Conservation (phyloP, 208 protist genomes). For the Wallacemonas collosoma region DNA sequence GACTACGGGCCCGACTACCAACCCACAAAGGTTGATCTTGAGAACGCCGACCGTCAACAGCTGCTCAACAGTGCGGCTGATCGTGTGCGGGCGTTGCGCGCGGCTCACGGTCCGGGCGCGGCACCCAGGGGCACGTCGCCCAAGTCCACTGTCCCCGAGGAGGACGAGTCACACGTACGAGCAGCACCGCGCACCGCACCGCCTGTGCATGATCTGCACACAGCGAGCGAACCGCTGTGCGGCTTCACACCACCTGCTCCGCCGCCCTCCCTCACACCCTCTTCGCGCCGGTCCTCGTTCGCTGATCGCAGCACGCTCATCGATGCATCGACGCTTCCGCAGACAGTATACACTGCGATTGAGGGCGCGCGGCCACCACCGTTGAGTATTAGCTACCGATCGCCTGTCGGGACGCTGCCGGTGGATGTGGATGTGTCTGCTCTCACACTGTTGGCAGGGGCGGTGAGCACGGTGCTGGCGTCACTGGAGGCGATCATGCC, state of each 20-base stretch:
- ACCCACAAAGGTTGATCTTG: conserved; percentile 27
- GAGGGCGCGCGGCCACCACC: conserved; percentile 11
- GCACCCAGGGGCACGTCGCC: too few species aligned
- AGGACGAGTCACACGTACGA: too few species aligned
- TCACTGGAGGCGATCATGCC: conserved; percentile 39
- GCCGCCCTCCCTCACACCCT: not conserved
- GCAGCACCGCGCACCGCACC: too few species aligned
- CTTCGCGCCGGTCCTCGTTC: not conserved
- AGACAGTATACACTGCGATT: conserved; percentile 15
- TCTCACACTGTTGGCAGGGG: conserved; percentile 28
- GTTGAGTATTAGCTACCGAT: conserved; percentile 42
- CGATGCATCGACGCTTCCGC: not conserved
- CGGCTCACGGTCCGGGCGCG: too few species aligned
- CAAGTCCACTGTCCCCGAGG: too few species aligned
- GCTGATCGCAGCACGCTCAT: not conserved
- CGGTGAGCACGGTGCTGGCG: conserved; percentile 24
- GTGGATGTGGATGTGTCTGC: conserved; percentile 43
- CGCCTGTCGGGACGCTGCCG: conserved; percentile 28
- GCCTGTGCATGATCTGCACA: too few species aligned
- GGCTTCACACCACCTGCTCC: not conserved
- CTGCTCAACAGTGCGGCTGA: not conserved
- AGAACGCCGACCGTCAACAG: conserved; percentile 12
- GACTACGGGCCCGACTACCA: conserved; percentile 22
- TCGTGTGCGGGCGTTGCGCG: not conserved
- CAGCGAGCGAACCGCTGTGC: too few species aligned